Conservation (phyloP, 202 grass and related monocot genomes). For the Bolboschoenoplectus hybrid region DNA sequence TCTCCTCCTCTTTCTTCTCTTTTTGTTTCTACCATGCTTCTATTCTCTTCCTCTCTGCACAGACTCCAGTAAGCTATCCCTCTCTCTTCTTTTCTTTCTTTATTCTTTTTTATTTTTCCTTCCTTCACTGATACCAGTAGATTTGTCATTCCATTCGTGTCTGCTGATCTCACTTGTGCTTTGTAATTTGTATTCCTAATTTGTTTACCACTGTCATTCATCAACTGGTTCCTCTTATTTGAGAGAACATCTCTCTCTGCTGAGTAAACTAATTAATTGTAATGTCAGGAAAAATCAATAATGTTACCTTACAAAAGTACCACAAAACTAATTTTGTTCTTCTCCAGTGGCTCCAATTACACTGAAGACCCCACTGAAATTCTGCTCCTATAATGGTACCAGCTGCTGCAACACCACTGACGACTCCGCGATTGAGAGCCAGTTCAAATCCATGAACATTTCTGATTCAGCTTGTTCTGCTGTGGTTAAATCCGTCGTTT, state of each 20-base stretch:
- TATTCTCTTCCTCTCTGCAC: slow-evolving; percentile 66
- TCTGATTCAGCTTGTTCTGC: slow-evolving; percentile 54
- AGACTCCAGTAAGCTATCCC: slow-evolving; percentile 52
- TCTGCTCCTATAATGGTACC: slow-evolving; percentile 57
- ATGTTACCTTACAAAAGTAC: neutral
- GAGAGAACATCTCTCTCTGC: neutral
- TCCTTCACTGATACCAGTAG: neutral
- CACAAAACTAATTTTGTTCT: neutral
- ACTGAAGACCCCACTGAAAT: slow-evolving; percentile 60
- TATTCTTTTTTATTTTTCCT: neutral
- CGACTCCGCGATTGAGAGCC: slow-evolving; percentile 52
- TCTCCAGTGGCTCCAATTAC: slow-evolving; percentile 60
- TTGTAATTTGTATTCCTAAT: neutral
- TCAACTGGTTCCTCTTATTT: neutral
- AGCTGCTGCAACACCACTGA: slow-evolving; percentile 70
- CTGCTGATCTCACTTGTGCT: neutral
- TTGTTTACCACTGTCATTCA: neutral
- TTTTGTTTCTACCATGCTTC: slow-evolving; percentile 40
- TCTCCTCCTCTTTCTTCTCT: slow-evolving; percentile 35
- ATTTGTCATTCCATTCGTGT: neutral
- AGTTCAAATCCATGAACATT: slow-evolving; percentile 63
- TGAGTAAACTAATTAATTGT: neutral
- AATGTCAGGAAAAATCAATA: neutral
- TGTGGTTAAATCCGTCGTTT: slow-evolving; percentile 68
- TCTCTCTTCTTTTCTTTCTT: neutral